phyloP scores from a whole-genome alignment of 2,329 filamentous ascomycete species.

The Amauroascus niger region DNA sequence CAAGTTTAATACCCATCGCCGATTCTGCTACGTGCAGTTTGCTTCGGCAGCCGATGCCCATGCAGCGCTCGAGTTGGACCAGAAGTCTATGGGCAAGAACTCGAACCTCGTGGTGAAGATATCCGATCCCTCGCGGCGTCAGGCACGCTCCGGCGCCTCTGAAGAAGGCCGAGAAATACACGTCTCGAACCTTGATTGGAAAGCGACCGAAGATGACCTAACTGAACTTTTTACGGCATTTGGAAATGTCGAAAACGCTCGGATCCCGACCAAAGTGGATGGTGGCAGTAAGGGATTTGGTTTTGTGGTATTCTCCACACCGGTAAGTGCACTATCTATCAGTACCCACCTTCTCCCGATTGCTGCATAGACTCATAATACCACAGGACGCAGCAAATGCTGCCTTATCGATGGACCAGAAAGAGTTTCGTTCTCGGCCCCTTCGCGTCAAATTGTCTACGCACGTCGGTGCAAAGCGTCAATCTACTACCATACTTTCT shows the following conservation, averaged over 20 bases:
- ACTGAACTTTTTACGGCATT: slow-evolving; percentile 62
- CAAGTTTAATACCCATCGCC: slow-evolving; percentile 75
- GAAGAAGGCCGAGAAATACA: slow-evolving; percentile 84
- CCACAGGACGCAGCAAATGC: slow-evolving; percentile 53
- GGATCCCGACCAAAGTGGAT: slow-evolving; percentile 57
- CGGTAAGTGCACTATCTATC: slow-evolving; percentile 32
- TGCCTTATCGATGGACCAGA: slow-evolving; percentile 59
- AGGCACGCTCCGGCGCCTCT: slow-evolving; percentile 66
- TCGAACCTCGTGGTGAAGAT: slow-evolving; percentile 67
- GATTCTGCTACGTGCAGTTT: slow-evolving; percentile 96
- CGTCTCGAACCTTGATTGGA: slow-evolving; percentile 57
- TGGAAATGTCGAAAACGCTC: slow-evolving; percentile 62
- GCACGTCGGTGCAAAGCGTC: slow-evolving; percentile 36
- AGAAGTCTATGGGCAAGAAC: slow-evolving; percentile 56
- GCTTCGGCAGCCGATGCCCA: slow-evolving; percentile 56
- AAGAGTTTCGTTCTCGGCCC: slow-evolving; percentile 57
- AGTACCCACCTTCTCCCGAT: neutral
- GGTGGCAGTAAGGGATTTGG: slow-evolving; percentile 67
- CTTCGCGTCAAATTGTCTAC: slow-evolving; percentile 53
- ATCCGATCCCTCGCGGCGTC: slow-evolving; percentile 70
- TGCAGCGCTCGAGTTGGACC: slow-evolving; percentile 63
- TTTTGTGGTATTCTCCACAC: slow-evolving; percentile 66
- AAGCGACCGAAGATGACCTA: slow-evolving; percentile 58
- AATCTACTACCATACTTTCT: slow-evolving; percentile 38
- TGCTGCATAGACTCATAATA: neutral